A percentile compares a stretch with the other conserved stretches of the same genome.
phyloP scores from a whole-genome alignment of 176 grass and related monocot species.

The Cenchrus americanus region DNA sequence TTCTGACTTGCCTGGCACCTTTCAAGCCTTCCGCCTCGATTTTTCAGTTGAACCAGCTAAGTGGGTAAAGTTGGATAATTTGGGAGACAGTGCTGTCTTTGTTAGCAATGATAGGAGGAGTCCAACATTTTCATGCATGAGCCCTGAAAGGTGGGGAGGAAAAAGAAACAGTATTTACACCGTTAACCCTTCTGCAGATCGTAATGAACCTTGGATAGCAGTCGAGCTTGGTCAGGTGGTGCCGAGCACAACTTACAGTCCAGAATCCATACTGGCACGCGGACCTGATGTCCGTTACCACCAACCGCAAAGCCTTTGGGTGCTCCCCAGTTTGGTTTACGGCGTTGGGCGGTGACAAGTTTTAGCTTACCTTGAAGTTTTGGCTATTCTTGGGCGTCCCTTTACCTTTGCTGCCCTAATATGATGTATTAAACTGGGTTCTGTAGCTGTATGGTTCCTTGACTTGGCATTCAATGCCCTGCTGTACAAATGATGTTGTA shows the following conservation, averaged over 20 bases:
- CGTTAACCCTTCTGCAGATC: background rate
- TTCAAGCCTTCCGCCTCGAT: constrained; percentile 41
- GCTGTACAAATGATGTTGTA: background rate
- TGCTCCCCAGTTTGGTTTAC: constrained; percentile 38
- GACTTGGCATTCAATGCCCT: background rate
- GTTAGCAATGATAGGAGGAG: constrained; percentile 20
- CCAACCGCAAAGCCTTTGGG: constrained; percentile 29
- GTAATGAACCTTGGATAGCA: constrained; percentile 26
- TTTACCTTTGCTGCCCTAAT: background rate
- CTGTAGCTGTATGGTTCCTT: background rate
- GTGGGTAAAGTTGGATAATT: constrained; percentile 46
- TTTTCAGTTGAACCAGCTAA: constrained; percentile 19
- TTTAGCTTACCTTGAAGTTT: background rate
- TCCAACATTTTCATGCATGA: constrained; percentile 48
- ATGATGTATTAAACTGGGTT: background rate
- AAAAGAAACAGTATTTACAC: constrained; percentile 57
- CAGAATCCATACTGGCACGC: background rate
- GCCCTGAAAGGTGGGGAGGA: constrained; percentile 71
- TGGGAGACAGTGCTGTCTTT: constrained; percentile 59
- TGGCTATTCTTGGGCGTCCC: background rate
- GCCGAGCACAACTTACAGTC: background rate
- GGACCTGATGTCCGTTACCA: background rate
- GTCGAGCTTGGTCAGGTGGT: constrained; percentile 30
- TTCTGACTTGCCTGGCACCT: constrained; percentile 15
- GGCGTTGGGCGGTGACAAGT: constrained; percentile 1